Evolutionary conservation across 345 rosid genomes (phyloP).

Genomic region (Camelina neglecta): DNA sequence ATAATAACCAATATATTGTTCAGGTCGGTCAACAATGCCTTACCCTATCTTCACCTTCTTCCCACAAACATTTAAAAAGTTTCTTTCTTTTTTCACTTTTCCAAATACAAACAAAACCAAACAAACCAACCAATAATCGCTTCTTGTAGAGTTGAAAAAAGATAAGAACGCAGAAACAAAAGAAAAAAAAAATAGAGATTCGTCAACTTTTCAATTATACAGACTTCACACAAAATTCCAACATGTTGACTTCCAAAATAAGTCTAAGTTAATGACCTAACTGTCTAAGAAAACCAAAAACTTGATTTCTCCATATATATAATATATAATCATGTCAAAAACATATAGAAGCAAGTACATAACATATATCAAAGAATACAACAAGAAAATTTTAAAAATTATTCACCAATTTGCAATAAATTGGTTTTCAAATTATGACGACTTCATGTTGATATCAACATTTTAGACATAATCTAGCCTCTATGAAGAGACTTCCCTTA

Average conservation of each 20-base stretch:
- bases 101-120: conserved; percentile 21
- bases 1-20: conserved; percentile 19
- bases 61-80: conserved; percentile 20
- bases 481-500: too few species aligned
- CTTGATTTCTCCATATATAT: too few species aligned
- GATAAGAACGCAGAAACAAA: conserved; percentile 31
- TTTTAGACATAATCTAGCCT: too few species aligned
- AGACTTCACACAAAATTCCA: not conserved
- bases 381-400: too few species aligned
- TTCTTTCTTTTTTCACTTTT: conserved; percentile 16
- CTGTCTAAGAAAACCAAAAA: too few species aligned
- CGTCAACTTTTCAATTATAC: conserved; percentile 31
- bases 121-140: not conserved
- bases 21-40: conserved; percentile 23
- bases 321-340: too few species aligned
- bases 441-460: too few species aligned
- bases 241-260: conserved; percentile 2
- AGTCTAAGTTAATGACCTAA: too few species aligned
- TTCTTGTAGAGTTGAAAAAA: conserved; percentile 26
- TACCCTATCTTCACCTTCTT: conserved; percentile 16
- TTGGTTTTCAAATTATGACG: too few species aligned
- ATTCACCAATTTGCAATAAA: too few species aligned
- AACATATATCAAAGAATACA: too few species aligned
- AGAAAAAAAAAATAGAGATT: not conserved
- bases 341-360: too few species aligned